Evolutionary conservation across 345 rosid species (phyloP).

Genomic region (Litchi chinensis): DNA sequence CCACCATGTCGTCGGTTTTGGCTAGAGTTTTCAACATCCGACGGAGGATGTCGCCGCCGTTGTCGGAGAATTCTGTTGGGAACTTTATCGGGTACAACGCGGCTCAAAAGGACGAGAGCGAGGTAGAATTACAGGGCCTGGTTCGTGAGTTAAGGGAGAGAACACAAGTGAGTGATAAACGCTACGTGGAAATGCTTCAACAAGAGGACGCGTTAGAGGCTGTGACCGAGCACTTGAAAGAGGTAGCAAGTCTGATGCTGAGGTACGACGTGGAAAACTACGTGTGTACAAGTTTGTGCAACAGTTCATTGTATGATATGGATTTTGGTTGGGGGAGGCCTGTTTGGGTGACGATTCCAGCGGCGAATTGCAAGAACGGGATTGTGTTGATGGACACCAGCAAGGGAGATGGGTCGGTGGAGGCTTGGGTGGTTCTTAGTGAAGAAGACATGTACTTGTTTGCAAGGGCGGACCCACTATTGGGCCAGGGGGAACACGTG

Average conservation of each 20-base stretch:
- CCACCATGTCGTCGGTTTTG: constrained; percentile 5
- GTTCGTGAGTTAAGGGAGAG: background rate
- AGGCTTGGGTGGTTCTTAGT: constrained; percentile 47
- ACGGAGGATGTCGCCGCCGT: background rate
- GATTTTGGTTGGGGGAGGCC: constrained; percentile 56
- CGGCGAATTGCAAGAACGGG: constrained; percentile 11
- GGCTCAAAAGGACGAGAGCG: background rate
- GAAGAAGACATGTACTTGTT: constrained; percentile 41
- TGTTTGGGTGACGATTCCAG: constrained; percentile 35
- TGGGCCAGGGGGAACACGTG: no score
- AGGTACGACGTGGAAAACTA: background rate
- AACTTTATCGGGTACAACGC: background rate
- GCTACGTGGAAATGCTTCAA: background rate
- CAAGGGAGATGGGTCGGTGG: constrained; percentile 43
- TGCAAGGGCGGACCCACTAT: no score
- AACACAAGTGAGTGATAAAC: no score
- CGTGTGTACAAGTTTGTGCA: constrained; percentile 23
- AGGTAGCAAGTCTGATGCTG: background rate
- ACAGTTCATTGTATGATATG: constrained; percentile 23
- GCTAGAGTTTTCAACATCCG: constrained; percentile 10
- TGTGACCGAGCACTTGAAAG: background rate
- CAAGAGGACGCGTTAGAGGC: background rate
- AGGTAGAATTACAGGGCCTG: background rate
- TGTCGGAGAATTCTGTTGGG: no score
- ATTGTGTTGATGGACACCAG: constrained; percentile 34